phyloP scores from a whole-genome alignment of 2,329 filamentous ascomycete genomes.

The Passalora sequoiae region DNA sequence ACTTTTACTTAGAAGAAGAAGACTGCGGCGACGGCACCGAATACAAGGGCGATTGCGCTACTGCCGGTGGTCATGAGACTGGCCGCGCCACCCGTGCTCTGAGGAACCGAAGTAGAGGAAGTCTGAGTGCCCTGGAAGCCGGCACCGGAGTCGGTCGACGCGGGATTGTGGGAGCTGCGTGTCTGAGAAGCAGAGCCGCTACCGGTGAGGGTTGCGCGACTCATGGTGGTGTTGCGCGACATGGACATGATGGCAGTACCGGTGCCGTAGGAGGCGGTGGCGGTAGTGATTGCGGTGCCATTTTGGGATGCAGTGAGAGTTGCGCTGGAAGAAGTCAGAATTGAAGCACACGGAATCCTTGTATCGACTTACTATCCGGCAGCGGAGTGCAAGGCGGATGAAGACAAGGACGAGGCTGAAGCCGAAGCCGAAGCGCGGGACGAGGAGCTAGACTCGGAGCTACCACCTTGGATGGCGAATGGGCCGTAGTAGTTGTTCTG shows the following conservation, averaged over 20 bases:
- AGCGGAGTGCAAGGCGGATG: neutral
- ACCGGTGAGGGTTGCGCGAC: slow-evolving; percentile 21
- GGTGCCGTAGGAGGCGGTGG: slow-evolving; percentile 16
- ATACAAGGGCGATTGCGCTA: slow-evolving; percentile 39
- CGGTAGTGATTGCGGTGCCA: slow-evolving; percentile 2
- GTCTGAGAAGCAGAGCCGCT: slow-evolving; percentile 8
- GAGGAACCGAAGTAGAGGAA: slow-evolving; percentile 3
- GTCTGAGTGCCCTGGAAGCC: slow-evolving; percentile 16
- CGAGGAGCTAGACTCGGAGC: slow-evolving; percentile 7
- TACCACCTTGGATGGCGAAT: slow-evolving; percentile 36
- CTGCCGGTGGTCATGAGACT: slow-evolving; percentile 16
- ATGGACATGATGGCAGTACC: slow-evolving; percentile 26
- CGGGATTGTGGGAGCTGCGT: slow-evolving; percentile 6
- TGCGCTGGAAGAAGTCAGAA: neutral
- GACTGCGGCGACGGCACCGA: slow-evolving; percentile 40
- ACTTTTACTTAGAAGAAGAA: slow-evolving; percentile 22
- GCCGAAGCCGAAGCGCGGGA: slow-evolving; percentile 28
- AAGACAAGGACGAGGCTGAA: slow-evolving; percentile 5
- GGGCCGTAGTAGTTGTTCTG: slow-evolving; percentile 53
- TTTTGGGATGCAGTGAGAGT: slow-evolving; percentile 10
- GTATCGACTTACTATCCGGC: neutral
- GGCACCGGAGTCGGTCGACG: slow-evolving; percentile 10
- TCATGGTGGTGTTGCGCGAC: slow-evolving; percentile 29
- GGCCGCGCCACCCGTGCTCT: slow-evolving; percentile 17
- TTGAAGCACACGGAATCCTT: too few species aligned